Evolutionary conservation across 345 rosid genomes (phyloP).

Genomic region (Murraya paniculata): DNA sequence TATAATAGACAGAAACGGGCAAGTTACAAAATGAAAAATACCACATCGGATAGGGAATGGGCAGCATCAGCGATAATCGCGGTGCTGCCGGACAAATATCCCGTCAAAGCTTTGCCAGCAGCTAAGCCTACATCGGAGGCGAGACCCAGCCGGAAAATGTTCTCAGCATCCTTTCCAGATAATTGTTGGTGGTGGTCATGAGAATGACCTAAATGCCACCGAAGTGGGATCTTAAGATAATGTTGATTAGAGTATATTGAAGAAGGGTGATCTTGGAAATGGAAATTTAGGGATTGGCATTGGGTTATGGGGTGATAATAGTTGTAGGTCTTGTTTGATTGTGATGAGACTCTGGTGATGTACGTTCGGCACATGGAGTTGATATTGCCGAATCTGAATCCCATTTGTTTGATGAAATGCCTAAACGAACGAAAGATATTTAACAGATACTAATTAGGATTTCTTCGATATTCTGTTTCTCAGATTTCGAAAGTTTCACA

Average conservation of each 20-base stretch:
- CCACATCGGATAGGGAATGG: slow-evolving; percentile 69
- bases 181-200: slow-evolving; percentile 29
- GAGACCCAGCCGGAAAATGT: slow-evolving; percentile 77
- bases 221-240: slow-evolving; percentile 33
- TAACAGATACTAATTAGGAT: neutral
- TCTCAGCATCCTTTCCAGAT: slow-evolving; percentile 50
- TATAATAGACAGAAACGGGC: neutral
- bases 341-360: slow-evolving; percentile 29
- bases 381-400: slow-evolving; percentile 42
- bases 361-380: slow-evolving; percentile 39
- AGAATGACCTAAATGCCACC: slow-evolving; percentile 77
- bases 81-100: slow-evolving; percentile 63
- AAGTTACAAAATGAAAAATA: slow-evolving; percentile 14
- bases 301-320: slow-evolving; percentile 8
- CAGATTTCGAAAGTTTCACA: neutral
- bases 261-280: slow-evolving; percentile 15
- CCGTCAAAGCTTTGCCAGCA: slow-evolving; percentile 59
- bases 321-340: slow-evolving; percentile 12
- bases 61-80: slow-evolving; percentile 73
- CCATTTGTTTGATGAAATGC: slow-evolving; percentile 28
- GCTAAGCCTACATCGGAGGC: slow-evolving; percentile 57
- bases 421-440: neutral
- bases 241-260: slow-evolving; percentile 16
- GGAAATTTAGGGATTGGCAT: slow-evolving; percentile 23
- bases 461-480: too few species aligned